Base-by-base conservation (phyloP, 1,139 yeast species). In the Cylindricascospora bacillispora region DNA sequence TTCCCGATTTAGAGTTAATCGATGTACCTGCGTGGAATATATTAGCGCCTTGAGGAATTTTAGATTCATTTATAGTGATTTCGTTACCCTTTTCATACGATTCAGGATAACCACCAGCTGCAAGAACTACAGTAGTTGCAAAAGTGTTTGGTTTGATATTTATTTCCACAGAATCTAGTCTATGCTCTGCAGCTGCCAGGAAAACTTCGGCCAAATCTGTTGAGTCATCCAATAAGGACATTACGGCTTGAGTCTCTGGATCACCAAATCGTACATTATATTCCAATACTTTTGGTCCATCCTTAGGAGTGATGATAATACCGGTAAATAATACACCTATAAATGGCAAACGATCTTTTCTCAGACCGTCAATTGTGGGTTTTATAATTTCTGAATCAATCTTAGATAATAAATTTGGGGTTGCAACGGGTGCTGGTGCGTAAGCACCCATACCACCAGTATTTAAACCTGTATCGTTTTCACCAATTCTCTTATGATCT, bases 391-490 rank as follows among this genome's bases (percentile, higher is more conserved):
- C 65, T 31, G 65, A 63, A 49, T 85, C 73, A 49, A 92, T 85
- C 54, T 74, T 65, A 36, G 67, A 60, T 45, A 85, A 60, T 21
- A 89, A 57, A 22, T 67, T 66, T 4, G 81, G 74, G 37, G 86
- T 69, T 29, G 97, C 97, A 15, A 95, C 85, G 32, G 98, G 98
- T 6, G 97, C 93, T 28, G 98, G 99, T 4, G 97, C 93, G 52
- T 92, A 92, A 12, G 98, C 93, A 40, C 99, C 99, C 99, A 92
- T 92, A 40, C 99, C 99, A 43, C 99, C 99, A 30, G 98, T 92
- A 62, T 92, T 92, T 41, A 86, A 67, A 22, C 99, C 99, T 29
- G 73, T 63, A 55, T 92, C 99, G 37, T 86, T 89, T 48, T 92
- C 85, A 34, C 93, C 93, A 45, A 80, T 70, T 57, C 98, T 77